A percentile compares a stretch with the other conserved stretches of the same genome.
These are phyloP conservation scores for Lotus japonicus DNA, from an alignment of 306 rosid genomes.

Conservation along the genomic window DNA sequence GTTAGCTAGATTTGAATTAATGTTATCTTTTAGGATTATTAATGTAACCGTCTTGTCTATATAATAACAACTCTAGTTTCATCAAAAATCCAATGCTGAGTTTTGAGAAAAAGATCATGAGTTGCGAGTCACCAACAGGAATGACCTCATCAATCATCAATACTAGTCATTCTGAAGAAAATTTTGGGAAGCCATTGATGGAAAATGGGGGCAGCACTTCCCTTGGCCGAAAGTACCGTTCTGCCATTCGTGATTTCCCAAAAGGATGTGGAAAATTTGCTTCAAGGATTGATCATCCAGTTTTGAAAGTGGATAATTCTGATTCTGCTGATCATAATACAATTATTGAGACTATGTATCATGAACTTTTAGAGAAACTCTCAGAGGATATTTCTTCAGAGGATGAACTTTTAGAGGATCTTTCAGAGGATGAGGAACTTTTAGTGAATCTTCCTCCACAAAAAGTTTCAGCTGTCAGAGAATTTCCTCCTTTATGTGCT, in stretches of 20 bases:
- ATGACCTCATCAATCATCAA: slow-evolving; percentile 13
- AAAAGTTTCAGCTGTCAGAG: too few species aligned
- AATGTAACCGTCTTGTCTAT: too few species aligned
- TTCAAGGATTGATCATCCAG: background rate
- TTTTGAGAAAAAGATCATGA: slow-evolving; percentile 26
- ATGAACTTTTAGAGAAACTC: background rate
- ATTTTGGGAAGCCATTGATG: slow-evolving; percentile 22
- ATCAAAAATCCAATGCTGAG: background rate
- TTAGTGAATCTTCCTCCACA: too few species aligned
- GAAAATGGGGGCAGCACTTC: slow-evolving; percentile 37
- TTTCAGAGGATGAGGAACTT: background rate
- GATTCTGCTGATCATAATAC: background rate
- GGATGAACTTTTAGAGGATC: slow-evolving; percentile 5
- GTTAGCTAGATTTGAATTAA: too few species aligned
- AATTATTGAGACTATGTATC: too few species aligned
- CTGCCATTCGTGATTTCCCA: slow-evolving; percentile 71
- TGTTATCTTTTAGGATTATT: too few species aligned
- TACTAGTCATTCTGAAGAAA: background rate
- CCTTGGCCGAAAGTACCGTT: slow-evolving; percentile 13
- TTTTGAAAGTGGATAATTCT: background rate
- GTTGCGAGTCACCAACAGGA: slow-evolving; percentile 17
- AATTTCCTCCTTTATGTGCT: too few species aligned
- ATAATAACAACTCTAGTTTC: too few species aligned
- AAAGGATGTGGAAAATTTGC: slow-evolving; percentile 58
- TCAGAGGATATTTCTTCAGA: slow-evolving; percentile 1